Base-by-base conservation (phyloP, 2,329 filamentous ascomycete species). In the Fusarium sp. region DNA sequence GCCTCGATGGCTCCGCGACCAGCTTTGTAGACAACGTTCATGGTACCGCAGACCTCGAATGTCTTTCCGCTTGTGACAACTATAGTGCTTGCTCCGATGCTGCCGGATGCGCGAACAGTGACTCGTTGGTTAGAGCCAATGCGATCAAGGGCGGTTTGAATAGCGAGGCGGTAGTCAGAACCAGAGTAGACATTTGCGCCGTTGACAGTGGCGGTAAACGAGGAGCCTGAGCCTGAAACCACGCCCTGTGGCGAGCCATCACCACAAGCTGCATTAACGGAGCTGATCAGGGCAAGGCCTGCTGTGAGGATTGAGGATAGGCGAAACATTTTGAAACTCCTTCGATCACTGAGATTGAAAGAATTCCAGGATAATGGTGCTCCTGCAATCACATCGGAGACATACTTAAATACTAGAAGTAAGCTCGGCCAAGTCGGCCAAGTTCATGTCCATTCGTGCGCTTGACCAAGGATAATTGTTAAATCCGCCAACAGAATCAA, bases 11-110 rank as follows among this genome's bases (percentile, higher is more conserved):
- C 84, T 18, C 86, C 86, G 20, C 80, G 81, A 2, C 83, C 85
- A 36, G 72, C 69, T 6, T 75, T 79, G 57, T 73, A 75, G 26
- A 71, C 81, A 0, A 79, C 80, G 58, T 87, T 79, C 74, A 88
- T 85, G 44, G 85, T 87, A 41, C 86, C 85, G 72, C 86, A 88
- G 33, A 84, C 86, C 67, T 88, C 86, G 47, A 88, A 87, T 41
- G 79, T 88, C 75, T 86, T 86, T 57, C 85, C 85, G 71, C 82
- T 83, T 34, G 72, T 69, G 64, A 88, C 82, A 26, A 75, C 81
- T 72, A 88, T 83, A 36, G 83, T 86, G 69, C 72, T 81, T n/a
- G 83, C 81, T 31, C 85, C 85, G 53, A 88, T 86, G 42, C 83
- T 85, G 6, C 86, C 86, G 0, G 84, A 86, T 0, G 85, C 85